Percentiles rank a stretch among this genome's conserved stretches.
Evolutionary conservation across 2,329 filamentous ascomycete genomes (phyloP).

Genomic region (Colletotrichum euphorbiae): DNA sequence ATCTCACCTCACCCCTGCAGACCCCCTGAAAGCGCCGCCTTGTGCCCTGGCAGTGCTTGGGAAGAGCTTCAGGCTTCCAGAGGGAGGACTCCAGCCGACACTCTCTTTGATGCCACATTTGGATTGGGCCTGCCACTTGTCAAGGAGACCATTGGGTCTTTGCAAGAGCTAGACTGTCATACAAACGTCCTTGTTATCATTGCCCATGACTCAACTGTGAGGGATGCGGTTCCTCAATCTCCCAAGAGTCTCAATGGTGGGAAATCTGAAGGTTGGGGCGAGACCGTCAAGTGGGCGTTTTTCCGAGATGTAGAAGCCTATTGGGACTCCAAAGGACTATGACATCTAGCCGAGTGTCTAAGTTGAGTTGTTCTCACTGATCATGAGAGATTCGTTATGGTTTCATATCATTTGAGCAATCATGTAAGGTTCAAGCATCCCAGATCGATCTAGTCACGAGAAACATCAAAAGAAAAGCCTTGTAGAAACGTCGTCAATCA

Average conservation of each 20-base stretch:
- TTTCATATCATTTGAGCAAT: too few species aligned
- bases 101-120: constrained; percentile 44
- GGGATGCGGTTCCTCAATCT: constrained; percentile 41
- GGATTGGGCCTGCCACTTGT: constrained; percentile 43
- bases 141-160: constrained; percentile 37
- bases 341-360: too few species aligned
- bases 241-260: constrained; percentile 43
- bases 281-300: constrained; percentile 42
- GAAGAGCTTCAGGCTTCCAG: constrained; percentile 42
- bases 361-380: not conserved
- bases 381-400: not conserved
- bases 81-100: constrained; percentile 41
- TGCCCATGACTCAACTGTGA: constrained; percentile 44
- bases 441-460: too few species aligned
- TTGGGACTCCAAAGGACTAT: constrained; percentile 15
- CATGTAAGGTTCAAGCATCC: too few species aligned
- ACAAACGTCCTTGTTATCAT: constrained; percentile 44
- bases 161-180: constrained; percentile 42
- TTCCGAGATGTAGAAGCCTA: constrained; percentile 41
- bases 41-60: constrained; percentile 42
- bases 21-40: constrained; percentile 5
- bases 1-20: constrained; percentile 44
- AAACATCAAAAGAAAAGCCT: too few species aligned
- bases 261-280: constrained; percentile 42
- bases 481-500: too few species aligned